Percentiles rank a stretch among this genome's conserved stretches.
phyloP scores from a whole-genome alignment of 495 filamentous ascomycete species.

The Articulospora tetracladia region DNA sequence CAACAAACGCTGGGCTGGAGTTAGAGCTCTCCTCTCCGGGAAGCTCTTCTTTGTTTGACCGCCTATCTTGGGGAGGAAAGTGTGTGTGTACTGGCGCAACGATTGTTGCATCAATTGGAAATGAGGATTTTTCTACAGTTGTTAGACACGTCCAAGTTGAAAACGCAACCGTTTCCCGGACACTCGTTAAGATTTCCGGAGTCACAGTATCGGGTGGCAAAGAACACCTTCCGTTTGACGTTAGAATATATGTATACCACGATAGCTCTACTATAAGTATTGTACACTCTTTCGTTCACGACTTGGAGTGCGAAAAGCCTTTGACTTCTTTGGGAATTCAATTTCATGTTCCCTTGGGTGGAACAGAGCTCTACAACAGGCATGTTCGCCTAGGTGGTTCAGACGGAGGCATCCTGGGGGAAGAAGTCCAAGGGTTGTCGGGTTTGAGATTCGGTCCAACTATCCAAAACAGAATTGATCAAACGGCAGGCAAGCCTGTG shows the following conservation, averaged over 20 bases:
- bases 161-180: neutral
- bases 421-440: neutral
- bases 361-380: neutral
- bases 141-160: neutral
- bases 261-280: slow-evolving; percentile 1
- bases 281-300: neutral
- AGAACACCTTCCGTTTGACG: neutral
- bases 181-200: neutral
- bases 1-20: neutral
- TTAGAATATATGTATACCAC: neutral
- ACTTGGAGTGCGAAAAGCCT: neutral
- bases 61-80: neutral
- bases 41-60: neutral
- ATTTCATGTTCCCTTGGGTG: neutral
- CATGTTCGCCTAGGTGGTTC: neutral
- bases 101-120: neutral
- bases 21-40: neutral
- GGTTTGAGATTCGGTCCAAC: slow-evolving; percentile 2
- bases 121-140: neutral
- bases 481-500: neutral
- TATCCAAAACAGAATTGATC: neutral
- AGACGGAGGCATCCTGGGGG: neutral
- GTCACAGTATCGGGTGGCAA: neutral
- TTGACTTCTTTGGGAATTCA: neutral
- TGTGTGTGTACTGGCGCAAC: neutral